Conservation (phyloP, 306 rosid genomes). For the Fragaria vesca region DNA sequence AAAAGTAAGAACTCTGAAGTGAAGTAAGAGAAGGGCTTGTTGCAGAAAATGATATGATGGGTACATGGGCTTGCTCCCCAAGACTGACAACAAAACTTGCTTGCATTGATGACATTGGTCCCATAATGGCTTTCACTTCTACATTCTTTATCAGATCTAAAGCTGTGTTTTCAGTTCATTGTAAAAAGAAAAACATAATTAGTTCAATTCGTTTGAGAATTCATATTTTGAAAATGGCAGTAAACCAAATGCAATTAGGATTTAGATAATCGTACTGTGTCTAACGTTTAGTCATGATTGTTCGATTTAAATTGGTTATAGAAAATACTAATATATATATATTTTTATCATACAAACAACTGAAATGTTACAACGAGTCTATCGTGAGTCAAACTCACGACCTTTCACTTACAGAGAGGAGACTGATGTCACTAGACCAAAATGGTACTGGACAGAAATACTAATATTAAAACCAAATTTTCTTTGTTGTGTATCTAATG, state of each 20-base stretch:
- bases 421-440: too few relatives aligned
- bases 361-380: too few relatives aligned
- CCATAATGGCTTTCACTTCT: not conserved
- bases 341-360: too few relatives aligned
- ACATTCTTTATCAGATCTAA: not conserved
- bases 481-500: too few relatives aligned
- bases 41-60: not conserved
- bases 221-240: not conserved
- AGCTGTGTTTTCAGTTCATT: not conserved
- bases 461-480: too few relatives aligned
- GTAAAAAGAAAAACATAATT: not conserved
- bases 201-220: not conserved
- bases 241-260: not conserved
- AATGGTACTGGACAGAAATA: too few relatives aligned
- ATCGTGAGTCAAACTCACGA: too few relatives aligned
- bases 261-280: too few relatives aligned
- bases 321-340: too few relatives aligned
- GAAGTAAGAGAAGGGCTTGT: not conserved
- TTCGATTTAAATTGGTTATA: too few relatives aligned
- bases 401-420: too few relatives aligned
- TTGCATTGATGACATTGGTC: not conserved
- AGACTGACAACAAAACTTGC: not conserved
- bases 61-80: not conserved
- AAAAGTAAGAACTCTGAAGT: not conserved
- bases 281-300: too few relatives aligned